Base-by-base conservation (phyloP, 805 yeast genomes). In the Cyberlindnera samutprakarnensis region DNA sequence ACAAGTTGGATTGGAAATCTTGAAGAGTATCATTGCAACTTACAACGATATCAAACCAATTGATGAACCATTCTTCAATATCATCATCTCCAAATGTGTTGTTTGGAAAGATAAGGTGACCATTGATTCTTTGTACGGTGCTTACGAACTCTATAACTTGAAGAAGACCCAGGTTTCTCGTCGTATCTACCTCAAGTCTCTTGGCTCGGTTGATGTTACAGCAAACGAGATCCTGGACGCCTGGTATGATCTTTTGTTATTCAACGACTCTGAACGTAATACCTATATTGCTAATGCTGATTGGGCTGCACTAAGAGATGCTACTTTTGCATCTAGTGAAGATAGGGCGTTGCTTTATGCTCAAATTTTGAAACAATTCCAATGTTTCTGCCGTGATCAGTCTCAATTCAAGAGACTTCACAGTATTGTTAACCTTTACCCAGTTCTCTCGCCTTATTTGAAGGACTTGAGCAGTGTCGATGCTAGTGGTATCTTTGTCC, bases 11-110 rank as follows among this genome's bases (percentile, higher is more conserved):
- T 70, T 77, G 45, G 51, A 50, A 31, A 66, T 70, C 43, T 68
- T 85, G 44, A 71, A 72, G 48, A 64, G 68, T 30, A 53, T 81
- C 32, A 73, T 82, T 37, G 53, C 65, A 13, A 61, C 66, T 21
- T 79, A 80, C 51, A 66, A 74, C 31, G 64, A 64, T 28, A 62
- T 75, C 39, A 74, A 73, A 47, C 63, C 70, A 15, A 66, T 79
- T 35, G 90, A 83, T 54, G 90, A 82, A 54, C 78, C 84, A n/a
- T 82, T 85, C 49, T 70, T 85, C 55, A 85, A 84, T 54, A 82
- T 83, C 26, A 64, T 83, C 33, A 64, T 84, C 36, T 71, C 84
- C 25, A 77, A 76, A 49, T 69, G 75, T 42, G 72, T 73, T 20
- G 59, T 64, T 38, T 83, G 94, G 94, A 68, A 68, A 33, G 78